A percentile compares a stretch with the other conserved stretches of the same genome.
Conservation (phyloP, 768 basidiomycete genomes). For the Serendipita sp. region DNA sequence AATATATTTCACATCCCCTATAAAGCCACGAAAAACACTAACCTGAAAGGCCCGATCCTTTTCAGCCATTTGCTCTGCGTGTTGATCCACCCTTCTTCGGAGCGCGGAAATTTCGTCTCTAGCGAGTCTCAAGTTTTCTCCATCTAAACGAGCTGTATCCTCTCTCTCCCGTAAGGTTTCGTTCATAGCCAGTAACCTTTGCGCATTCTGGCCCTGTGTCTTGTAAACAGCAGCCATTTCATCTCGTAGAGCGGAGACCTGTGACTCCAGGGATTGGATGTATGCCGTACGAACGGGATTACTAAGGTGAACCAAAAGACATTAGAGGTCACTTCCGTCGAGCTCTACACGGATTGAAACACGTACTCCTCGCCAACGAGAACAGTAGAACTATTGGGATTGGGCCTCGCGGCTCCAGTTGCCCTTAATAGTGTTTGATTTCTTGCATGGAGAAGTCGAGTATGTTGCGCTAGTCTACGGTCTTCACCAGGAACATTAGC, state of each 20-base stretch:
- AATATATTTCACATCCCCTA: not conserved
- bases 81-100: slow-evolving; percentile 64
- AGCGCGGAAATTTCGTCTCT: slow-evolving; percentile 59
- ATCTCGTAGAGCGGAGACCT: slow-evolving; percentile 79
- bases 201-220: slow-evolving; percentile 89
- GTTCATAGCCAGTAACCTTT: slow-evolving; percentile 81
- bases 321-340: not conserved
- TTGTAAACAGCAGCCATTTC: slow-evolving; percentile 93
- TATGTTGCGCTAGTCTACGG: slow-evolving; percentile 80
- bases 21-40: slow-evolving; percentile 7
- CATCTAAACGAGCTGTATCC: slow-evolving; percentile 64
- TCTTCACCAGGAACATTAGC: slow-evolving; percentile 31
- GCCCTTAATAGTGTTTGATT: slow-evolving; percentile 79
- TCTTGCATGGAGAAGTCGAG: slow-evolving; percentile 79
- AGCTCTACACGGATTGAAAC: not conserved
- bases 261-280: slow-evolving; percentile 80
- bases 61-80: slow-evolving; percentile 71
- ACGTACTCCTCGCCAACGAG: slow-evolving; percentile 60
- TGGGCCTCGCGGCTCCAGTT: slow-evolving; percentile 52
- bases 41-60: slow-evolving; percentile 85
- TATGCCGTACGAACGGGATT: slow-evolving; percentile 80
- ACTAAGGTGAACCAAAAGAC: slow-evolving; percentile 22
- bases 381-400: slow-evolving; percentile 46
- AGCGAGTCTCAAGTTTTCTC: slow-evolving; percentile 61
- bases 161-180: slow-evolving; percentile 91